A percentile compares a stretch with the other conserved stretches of the same genome.
phyloP scores from a whole-genome alignment of 2,329 filamentous ascomycete species.

The Ophiostoma ulmi region DNA sequence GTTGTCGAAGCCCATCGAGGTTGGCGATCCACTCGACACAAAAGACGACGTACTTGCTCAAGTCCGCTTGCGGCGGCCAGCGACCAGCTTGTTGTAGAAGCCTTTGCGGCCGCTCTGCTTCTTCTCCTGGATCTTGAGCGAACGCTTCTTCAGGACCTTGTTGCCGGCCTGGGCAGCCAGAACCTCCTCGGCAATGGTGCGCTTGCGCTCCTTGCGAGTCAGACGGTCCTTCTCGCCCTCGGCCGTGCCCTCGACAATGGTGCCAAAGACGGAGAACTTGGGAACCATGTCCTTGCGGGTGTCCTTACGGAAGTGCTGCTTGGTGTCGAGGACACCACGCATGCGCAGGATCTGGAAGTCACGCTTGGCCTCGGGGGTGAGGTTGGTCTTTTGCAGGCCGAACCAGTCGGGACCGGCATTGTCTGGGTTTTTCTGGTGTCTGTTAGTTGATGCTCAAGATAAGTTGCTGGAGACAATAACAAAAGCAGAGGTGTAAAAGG shows the following conservation, averaged over 20 bases:
- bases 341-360: conserved; percentile 87
- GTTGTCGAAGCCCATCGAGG: not conserved
- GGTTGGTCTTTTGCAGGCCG: conserved; percentile 74
- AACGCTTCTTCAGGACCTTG: conserved; percentile 79
- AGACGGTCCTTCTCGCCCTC: conserved; percentile 80
- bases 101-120: conserved; percentile 87
- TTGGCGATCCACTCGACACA: not conserved
- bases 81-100: conserved; percentile 75
- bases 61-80: conserved; percentile 31
- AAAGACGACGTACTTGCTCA: conserved; percentile 4
- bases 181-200: conserved; percentile 80
- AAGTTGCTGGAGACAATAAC: conserved; percentile 24
- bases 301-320: conserved; percentile 88
- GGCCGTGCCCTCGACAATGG: conserved; percentile 79
- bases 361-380: conserved; percentile 73
- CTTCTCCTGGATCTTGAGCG: conserved; percentile 71
- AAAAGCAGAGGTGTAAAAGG: conserved; percentile 26
- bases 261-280: conserved; percentile 82
- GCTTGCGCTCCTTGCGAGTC: conserved; percentile 80
- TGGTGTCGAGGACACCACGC: conserved; percentile 81
- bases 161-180: conserved; percentile 61
- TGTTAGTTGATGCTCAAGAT: not conserved
- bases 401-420: conserved; percentile 82
- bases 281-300: conserved; percentile 64
- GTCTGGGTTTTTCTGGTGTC: conserved; percentile 28